Evolutionary conservation across 2,329 filamentous ascomycete genomes (phyloP).

Genomic region (Colletotrichum tropicicola): DNA sequence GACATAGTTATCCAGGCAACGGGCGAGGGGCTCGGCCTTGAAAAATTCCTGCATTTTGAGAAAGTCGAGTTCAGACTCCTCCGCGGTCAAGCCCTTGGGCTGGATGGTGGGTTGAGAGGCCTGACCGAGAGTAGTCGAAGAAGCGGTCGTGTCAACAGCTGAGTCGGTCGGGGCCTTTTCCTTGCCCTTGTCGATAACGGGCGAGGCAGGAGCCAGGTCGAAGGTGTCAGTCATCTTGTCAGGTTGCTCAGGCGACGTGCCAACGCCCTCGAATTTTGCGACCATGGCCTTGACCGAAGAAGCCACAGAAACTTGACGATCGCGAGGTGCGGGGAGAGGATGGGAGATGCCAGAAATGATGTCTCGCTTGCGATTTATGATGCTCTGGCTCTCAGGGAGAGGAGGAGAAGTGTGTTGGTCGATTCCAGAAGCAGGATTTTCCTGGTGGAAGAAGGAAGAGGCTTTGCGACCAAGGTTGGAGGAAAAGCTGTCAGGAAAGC

Average conservation of each 20-base stretch:
- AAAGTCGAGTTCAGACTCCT: conserved; percentile 12
- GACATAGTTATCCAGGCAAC: conserved; percentile 18
- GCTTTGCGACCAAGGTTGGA: conserved; percentile 22
- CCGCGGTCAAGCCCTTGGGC: neutral
- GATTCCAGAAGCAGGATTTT: neutral
- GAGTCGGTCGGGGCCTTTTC: no score
- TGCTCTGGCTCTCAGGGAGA: conserved; percentile 4
- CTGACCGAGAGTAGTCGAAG: no score
- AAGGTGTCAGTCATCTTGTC: no score
- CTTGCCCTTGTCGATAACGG: no score
- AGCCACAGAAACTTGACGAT: conserved; percentile 4
- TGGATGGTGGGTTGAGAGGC: no score
- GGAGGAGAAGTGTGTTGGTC: neutral
- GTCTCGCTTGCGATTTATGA: conserved; percentile 20
- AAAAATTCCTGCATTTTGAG: conserved; percentile 24
- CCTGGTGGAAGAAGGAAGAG: neutral
- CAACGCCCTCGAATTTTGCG: conserved; percentile 15
- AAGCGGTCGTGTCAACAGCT: no score
- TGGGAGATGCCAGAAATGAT: neutral
- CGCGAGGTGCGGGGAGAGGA: neutral
- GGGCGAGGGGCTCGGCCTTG: conserved; percentile 14
- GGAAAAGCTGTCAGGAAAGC: conserved; percentile 25
- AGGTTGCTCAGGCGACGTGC: no score
- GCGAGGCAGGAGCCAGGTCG: no score
- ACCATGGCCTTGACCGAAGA: conserved; percentile 30